A percentile compares a stretch with the other conserved stretches of the same genome.
Evolutionary conservation across 257 asterid species (phyloP).

Genomic region (Orobanche coerulescens): DNA sequence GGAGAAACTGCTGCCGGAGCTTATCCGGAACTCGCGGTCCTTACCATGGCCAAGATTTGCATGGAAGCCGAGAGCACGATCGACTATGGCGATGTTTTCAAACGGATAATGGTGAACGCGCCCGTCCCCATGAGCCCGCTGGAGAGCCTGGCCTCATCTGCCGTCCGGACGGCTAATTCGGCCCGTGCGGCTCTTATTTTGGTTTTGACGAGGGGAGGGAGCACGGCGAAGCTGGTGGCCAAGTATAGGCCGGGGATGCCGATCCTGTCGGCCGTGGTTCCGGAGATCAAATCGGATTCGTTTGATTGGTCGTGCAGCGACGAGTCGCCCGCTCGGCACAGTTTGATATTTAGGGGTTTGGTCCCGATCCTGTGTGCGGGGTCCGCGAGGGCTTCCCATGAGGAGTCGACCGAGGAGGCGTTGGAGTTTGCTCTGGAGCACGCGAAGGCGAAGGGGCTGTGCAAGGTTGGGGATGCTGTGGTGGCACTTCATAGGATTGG

Average conservation of each 20-base stretch:
- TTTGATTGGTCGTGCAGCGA: constrained; percentile 86
- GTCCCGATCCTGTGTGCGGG: constrained; percentile 75
- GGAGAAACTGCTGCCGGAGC: constrained; percentile 98
- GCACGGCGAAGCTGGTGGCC: constrained; percentile 79
- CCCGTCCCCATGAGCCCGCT: constrained; percentile 85
- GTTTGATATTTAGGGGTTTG: constrained; percentile 71
- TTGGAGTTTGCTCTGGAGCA: constrained; percentile 71
- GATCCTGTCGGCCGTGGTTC: constrained; percentile 70
- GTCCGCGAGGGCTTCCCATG: constrained; percentile 76
- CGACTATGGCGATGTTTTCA: constrained; percentile 59
- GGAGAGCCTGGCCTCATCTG: constrained; percentile 80
- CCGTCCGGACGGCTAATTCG: constrained; percentile 77
- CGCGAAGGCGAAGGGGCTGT: constrained; percentile 63
- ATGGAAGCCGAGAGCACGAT: constrained; percentile 82
- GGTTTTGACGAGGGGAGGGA: constrained; percentile 80
- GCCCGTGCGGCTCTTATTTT: constrained; percentile 58
- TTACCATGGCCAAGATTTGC: constrained; percentile 82
- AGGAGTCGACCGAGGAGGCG: constrained; percentile 86
- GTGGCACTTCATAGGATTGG: constrained; percentile 85
- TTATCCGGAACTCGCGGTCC: constrained; percentile 81
- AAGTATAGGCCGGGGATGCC: constrained; percentile 86
- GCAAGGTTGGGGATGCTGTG: constrained; percentile 71
- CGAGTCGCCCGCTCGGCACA: constrained; percentile 83
- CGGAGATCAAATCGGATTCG: constrained; percentile 70
- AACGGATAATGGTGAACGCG: constrained; percentile 61